These are phyloP conservation scores for Fusarium tjaetaba DNA, from an alignment of 2,329 filamentous ascomycete genomes.

Conservation along the genomic window DNA sequence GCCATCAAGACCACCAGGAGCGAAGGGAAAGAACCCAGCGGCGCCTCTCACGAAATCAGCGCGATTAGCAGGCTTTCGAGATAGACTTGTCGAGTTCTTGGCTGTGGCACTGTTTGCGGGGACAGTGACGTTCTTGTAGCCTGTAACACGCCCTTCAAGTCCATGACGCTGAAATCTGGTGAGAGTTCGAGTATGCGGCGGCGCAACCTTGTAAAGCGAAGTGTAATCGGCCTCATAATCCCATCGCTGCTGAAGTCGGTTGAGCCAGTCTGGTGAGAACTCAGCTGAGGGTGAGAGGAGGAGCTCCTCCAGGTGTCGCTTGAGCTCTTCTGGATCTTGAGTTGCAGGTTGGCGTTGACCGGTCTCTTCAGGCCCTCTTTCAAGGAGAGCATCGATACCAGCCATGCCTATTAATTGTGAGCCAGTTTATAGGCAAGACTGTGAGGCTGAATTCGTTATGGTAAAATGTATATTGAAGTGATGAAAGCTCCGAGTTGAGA, in stretches of 20 bases:
- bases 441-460: neutral
- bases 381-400: constrained; percentile 50
- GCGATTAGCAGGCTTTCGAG: constrained; percentile 84
- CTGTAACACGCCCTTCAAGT: constrained; percentile 89
- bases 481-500: constrained; percentile 32
- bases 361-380: constrained; percentile 23
- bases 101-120: constrained; percentile 89
- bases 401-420: constrained; percentile 41
- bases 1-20: constrained; percentile 86
- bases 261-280: constrained; percentile 88
- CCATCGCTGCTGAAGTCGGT: constrained; percentile 89
- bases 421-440: neutral
- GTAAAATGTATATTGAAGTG: constrained; percentile 11
- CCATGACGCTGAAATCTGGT: constrained; percentile 92
- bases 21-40: constrained; percentile 93
- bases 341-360: constrained; percentile 28
- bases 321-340: constrained; percentile 69
- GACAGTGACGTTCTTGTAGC: constrained; percentile 93
- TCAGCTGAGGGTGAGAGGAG: constrained; percentile 82
- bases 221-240: constrained; percentile 81
- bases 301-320: constrained; percentile 75
- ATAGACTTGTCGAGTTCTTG: constrained; percentile 92
- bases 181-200: constrained; percentile 93
- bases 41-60: constrained; percentile 94
- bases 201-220: constrained; percentile 86